phyloP scores from a whole-genome alignment of 2,329 filamentous ascomycete species.

The Sclerotiophoma versabilis region DNA sequence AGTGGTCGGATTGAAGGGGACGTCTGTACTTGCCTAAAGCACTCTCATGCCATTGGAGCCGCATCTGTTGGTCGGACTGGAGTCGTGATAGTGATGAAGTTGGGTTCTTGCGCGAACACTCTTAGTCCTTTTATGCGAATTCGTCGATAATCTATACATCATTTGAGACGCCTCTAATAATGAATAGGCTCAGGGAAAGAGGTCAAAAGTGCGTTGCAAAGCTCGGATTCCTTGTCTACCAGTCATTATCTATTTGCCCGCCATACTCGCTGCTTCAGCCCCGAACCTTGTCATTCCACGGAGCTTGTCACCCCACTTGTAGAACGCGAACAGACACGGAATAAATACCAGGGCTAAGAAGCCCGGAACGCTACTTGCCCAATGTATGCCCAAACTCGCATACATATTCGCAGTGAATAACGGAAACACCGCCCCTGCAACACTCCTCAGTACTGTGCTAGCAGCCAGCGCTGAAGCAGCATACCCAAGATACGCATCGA shows the following conservation, averaged over 20 bases:
- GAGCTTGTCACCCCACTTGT: slow-evolving; percentile 25
- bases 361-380: slow-evolving; percentile 56
- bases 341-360: slow-evolving; percentile 56
- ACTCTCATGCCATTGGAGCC: no score
- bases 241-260: slow-evolving; percentile 3
- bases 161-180: no score
- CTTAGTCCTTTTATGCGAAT: no score
- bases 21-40: no score
- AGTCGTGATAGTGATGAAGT: no score
- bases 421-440: slow-evolving; percentile 58
- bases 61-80: no score
- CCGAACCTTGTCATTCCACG: slow-evolving; percentile 30
- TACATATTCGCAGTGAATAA: slow-evolving; percentile 58
- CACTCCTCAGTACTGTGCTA: slow-evolving; percentile 55
- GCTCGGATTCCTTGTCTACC: background rate
- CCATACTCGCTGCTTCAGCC: slow-evolving; percentile 25
- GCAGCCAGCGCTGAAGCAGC: slow-evolving; percentile 46
- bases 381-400: slow-evolving; percentile 54
- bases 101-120: no score
- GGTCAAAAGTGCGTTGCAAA: background rate
- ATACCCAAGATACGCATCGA: slow-evolving; percentile 66
- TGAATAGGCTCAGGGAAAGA: no score
- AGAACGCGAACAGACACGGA: slow-evolving; percentile 26
- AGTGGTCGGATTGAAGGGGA: no score
- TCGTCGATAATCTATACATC: no score